Evolutionary conservation across 805 yeast species (phyloP).

Genomic region (Teunomyces kruisii): DNA sequence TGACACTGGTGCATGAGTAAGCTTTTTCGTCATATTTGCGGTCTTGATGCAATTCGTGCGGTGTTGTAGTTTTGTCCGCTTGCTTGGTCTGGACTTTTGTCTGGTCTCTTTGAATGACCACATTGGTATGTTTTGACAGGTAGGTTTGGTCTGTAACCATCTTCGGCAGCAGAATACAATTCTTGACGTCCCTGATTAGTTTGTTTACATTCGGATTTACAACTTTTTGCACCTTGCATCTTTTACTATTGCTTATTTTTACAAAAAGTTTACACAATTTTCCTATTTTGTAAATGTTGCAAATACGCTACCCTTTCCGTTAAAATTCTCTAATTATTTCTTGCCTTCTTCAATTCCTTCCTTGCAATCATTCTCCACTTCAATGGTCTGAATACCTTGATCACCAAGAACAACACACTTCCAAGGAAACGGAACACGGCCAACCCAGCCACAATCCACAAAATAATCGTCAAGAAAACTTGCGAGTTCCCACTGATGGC

Average conservation of each 20-base stretch:
- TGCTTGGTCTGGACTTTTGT: too few species aligned
- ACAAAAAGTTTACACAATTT: not conserved
- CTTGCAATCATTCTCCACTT: constrained; percentile 35
- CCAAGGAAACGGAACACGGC: constrained; percentile 84
- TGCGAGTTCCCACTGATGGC: constrained; percentile 49
- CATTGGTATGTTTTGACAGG: too few species aligned
- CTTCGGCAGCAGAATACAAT: too few species aligned
- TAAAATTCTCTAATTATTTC: constrained; percentile 6
- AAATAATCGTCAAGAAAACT: constrained; percentile 74
- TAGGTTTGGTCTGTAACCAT: too few species aligned
- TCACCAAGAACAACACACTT: constrained; percentile 55
- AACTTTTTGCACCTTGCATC: not conserved
- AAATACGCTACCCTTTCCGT: not conserved
- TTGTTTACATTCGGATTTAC: too few species aligned
- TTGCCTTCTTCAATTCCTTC: constrained; percentile 12
- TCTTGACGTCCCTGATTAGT: too few species aligned
- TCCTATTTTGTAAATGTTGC: not conserved
- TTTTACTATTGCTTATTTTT: not conserved
- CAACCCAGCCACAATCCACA: constrained; percentile 92
- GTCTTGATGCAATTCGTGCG: not conserved
- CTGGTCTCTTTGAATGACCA: too few species aligned
- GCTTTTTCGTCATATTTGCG: not conserved
- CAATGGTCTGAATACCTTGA: constrained; percentile 37
- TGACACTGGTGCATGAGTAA: not conserved
- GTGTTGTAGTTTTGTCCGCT: too few species aligned